Base-by-base conservation (phyloP, 805 yeast genomes). In the Kazachstania taianensis region DNA sequence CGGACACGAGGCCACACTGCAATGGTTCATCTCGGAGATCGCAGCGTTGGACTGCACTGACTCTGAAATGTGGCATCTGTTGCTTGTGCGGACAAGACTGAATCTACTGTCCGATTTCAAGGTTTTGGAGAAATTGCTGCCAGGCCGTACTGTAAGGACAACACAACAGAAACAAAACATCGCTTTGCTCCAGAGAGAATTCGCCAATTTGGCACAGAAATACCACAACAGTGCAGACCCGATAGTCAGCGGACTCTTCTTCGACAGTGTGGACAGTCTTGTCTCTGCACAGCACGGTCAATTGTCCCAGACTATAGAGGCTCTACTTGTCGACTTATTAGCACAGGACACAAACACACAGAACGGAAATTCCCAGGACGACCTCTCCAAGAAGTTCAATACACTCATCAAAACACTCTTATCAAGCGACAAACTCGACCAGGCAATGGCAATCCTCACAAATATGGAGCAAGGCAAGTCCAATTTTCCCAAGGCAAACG, bases 401-500 rank as follows among this genome's bases (percentile, higher is more conserved):
- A 39, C 37, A n/a, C 35, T 63, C 5, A 16, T 63, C 7, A 41
- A 49, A 20, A 41, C 48, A 1, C 38, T 61, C 4, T 33, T 63
- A 22, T 45, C 44, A 5, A 35, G 37, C 3, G 47, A 43, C 2
- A 40, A 52, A 14, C 46, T 50, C 19, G 41, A 41, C 0, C 44
- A 60, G 16, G 69, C 71, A 4, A 24, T 13, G 10, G 15, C 7
- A 5, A 26, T 25, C 8, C 19, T 33, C 20, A 10, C 15, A 15
- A 19, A 12, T 19, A 22, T 31, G 18, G 24, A 32, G 13, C 23
- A 27, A 13, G 32, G 41, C 20, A 45, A 43, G 3, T 13, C 41
- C 5, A 23, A 22, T 4, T 4, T 22, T 4, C 25, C 51, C 52
- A 1, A 39, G 55, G 5, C 50, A 0, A 60, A 57, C 27, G 52